Evolutionary conservation across 2,329 filamentous ascomycete species (phyloP), one percentile per base, ranked within the genome.

Genomic region (Trichoderma hamatum): DNA sequence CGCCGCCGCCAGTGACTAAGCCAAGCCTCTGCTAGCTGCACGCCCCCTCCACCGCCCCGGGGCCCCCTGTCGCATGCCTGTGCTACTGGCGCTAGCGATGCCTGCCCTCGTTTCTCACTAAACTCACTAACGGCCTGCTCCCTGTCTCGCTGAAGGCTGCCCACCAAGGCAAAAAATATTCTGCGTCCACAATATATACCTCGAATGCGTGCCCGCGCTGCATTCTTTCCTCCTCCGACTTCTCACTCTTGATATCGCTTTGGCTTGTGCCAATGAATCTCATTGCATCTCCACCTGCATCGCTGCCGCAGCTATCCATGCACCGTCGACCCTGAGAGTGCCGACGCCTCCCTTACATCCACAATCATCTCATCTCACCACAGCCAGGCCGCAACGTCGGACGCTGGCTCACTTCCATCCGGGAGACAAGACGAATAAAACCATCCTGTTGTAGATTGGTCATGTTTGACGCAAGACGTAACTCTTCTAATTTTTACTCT

Each of bases 381-480:
- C 67, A 71, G 65, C 60, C 69, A 71, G 68, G 70, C 75, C 73
- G 74, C 76, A 73, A 36, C 24, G 71, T 63, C 66, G 73, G 72
- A 75, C 75, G 76, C 61, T 77, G 78, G 74, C 70, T 70, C 72
- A 72, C 73, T 75, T 75, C 76, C 70, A 69, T 67, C 43, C 28
- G 32, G 43, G 26, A 46, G 28, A 28, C 16, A 58, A 51, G 34
- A 66, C 34, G 61, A 59, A 39, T 66, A 70, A 68, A 68, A 73
- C 61, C 36, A 72, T 67, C 55, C 64, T 64, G 63, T 68, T 68
- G 68, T 69, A 69, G 70, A 70, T 70, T 78, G 76, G 80, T 80
- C 79, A 88, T 88, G 86, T 88, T 85, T 79, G 82, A 83, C 80
- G 81, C 81, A 83, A 82, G 81, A 84, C 84, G 80, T 84, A 81